Percentiles rank a stretch among this genome's conserved stretches.
Evolutionary conservation across 768 basidiomycete genomes (phyloP).

Genomic region (Russula compacta): DNA sequence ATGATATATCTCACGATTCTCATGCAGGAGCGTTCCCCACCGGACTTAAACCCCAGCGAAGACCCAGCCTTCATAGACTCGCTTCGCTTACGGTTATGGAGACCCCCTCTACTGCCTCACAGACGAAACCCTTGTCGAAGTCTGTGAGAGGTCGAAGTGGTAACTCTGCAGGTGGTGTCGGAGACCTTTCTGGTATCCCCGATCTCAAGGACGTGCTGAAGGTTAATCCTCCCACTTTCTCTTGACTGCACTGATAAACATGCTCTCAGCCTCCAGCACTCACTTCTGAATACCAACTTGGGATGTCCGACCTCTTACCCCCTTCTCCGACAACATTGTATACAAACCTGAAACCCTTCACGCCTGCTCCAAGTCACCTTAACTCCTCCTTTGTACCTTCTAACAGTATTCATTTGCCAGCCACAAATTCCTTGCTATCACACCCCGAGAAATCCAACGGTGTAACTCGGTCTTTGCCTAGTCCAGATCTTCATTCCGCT

Average conservation of each 20-base stretch:
- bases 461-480: neutral
- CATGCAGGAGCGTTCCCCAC: constrained; percentile 7
- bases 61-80: constrained; percentile 39
- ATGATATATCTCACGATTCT: constrained; percentile 1
- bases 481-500: constrained; percentile 2
- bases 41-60: constrained; percentile 21
- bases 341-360: constrained; percentile 31
- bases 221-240: constrained; percentile 29
- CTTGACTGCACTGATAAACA: neutral
- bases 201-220: constrained; percentile 68
- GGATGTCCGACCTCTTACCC: constrained; percentile 59
- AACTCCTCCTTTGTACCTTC: constrained; percentile 26
- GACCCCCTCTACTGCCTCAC: constrained; percentile 29
- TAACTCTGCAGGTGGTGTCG: constrained; percentile 35
- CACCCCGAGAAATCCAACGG: neutral
- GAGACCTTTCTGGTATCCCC: constrained; percentile 37
- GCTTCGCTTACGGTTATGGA: constrained; percentile 51
- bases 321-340: constrained; percentile 53
- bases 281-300: constrained; percentile 60
- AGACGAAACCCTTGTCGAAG: constrained; percentile 38
- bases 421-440: neutral
- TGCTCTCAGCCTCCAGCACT: constrained; percentile 48
- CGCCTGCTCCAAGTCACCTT: constrained; percentile 33
- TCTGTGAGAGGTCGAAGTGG: constrained; percentile 38
- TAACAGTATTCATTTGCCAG: constrained; percentile 2